Conservation (phyloP, 345 rosid genomes). For the Eucalyptus albens region DNA sequence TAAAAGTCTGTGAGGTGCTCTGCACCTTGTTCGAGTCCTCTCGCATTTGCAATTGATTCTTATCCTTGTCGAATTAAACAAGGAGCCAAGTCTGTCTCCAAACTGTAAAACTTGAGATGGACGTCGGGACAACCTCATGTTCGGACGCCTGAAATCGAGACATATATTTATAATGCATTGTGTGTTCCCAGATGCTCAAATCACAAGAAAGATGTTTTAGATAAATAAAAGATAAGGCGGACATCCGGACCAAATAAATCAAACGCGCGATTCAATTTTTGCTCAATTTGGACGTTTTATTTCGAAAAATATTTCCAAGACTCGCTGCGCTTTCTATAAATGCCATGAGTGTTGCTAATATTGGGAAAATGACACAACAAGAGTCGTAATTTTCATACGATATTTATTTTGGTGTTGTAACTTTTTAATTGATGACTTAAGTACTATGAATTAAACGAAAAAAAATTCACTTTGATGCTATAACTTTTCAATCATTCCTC, state of each 20-base stretch:
- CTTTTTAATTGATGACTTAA: too few species aligned
- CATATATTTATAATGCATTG: background rate
- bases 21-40: background rate
- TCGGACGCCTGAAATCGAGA: background rate
- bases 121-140: background rate
- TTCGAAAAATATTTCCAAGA: background rate
- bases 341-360: background rate
- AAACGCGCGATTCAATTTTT: accelerated
- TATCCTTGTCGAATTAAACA: background rate
- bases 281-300: background rate
- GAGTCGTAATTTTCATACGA: too few species aligned
- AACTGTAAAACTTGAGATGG: background rate
- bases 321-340: background rate
- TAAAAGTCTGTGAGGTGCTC: background rate
- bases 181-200: background rate
- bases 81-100: background rate
- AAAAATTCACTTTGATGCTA: background rate
- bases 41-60: background rate
- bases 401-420: background rate
- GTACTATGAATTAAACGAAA: too few species aligned
- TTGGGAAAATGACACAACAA: background rate
- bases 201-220: background rate
- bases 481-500: too few species aligned
- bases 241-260: background rate
- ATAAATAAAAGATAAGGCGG: background rate